These are phyloP conservation scores for Hordeum vulgare DNA, from an alignment of 176 grass and related monocot species.

Conservation along the genomic window DNA sequence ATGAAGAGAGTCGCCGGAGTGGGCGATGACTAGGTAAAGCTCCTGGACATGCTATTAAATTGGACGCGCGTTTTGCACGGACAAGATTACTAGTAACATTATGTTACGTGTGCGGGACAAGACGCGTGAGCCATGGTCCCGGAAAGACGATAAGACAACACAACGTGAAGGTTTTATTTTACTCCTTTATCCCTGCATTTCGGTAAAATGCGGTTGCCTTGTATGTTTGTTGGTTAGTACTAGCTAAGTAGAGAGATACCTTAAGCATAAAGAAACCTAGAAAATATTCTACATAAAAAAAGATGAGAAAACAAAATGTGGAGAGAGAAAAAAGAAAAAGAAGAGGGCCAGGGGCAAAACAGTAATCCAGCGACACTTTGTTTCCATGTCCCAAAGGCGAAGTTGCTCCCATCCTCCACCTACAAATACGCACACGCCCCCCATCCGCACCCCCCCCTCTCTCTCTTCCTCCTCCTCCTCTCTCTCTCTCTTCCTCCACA, in stretches of 20 bases:
- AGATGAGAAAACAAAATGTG: not conserved
- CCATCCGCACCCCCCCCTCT: not conserved
- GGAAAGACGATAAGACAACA: too few relatives aligned
- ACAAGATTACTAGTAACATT: too few relatives aligned
- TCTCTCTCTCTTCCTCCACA: not conserved
- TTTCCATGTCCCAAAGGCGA: conserved; percentile 17
- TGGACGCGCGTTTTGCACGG: too few relatives aligned
- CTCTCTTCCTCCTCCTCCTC: not conserved
- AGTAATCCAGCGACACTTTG: not conserved
- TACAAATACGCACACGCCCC: conserved; percentile 51
- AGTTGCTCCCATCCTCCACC: conserved; percentile 29
- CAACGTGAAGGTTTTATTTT: too few relatives aligned
- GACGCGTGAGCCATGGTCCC: too few relatives aligned
- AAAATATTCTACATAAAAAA: not conserved
- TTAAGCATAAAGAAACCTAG: not conserved
- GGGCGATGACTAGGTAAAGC: too few relatives aligned
- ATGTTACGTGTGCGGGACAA: too few relatives aligned
- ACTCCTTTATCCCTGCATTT: too few relatives aligned
- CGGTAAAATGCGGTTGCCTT: too few relatives aligned
- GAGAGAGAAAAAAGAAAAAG: not conserved
- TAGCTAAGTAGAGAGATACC: not conserved
- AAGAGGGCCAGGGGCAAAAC: not conserved
- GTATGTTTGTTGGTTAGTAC: too few relatives aligned
- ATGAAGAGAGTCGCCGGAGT: too few relatives aligned
- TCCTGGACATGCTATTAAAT: too few relatives aligned